A percentile compares a stretch with the other conserved stretches of the same genome.
phyloP scores from a whole-genome alignment of 441 rosid species.

The Populus tomentosa region DNA sequence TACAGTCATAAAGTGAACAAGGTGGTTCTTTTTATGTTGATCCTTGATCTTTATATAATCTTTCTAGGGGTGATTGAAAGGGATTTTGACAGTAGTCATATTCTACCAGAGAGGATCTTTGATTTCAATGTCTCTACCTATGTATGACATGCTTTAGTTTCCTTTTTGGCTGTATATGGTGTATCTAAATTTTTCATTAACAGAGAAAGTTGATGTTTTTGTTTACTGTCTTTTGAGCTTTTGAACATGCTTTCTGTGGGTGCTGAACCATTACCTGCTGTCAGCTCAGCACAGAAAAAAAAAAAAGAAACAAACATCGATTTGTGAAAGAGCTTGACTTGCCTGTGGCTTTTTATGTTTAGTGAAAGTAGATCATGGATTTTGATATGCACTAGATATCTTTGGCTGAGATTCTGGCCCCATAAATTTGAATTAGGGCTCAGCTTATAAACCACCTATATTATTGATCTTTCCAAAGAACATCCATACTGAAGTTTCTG shows the following conservation, averaged over 20 bases:
- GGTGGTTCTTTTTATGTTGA: neutral
- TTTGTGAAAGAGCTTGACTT: neutral
- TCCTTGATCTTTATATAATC: neutral
- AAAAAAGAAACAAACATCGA: neutral
- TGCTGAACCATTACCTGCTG: constrained; percentile 1
- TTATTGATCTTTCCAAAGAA: neutral
- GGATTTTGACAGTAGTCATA: neutral
- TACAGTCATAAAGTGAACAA: neutral
- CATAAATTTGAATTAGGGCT: neutral
- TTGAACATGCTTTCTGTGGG: neutral
- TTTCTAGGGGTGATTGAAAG: neutral
- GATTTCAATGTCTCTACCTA: neutral
- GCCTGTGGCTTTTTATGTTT: neutral
- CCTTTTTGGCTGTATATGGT: too few relatives aligned
- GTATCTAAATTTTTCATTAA: too few relatives aligned
- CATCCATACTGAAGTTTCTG: neutral
- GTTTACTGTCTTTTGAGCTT: too few relatives aligned
- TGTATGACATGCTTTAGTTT: too few relatives aligned
- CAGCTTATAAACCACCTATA: neutral
- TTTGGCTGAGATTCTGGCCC: neutral
- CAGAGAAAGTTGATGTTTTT: too few relatives aligned
- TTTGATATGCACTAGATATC: neutral
- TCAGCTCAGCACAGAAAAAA: neutral
- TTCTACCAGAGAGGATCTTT: neutral
- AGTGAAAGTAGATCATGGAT: neutral